Conservation (phyloP, 139 green algal species). For the Chlamydomonas sphaeroides region DNA sequence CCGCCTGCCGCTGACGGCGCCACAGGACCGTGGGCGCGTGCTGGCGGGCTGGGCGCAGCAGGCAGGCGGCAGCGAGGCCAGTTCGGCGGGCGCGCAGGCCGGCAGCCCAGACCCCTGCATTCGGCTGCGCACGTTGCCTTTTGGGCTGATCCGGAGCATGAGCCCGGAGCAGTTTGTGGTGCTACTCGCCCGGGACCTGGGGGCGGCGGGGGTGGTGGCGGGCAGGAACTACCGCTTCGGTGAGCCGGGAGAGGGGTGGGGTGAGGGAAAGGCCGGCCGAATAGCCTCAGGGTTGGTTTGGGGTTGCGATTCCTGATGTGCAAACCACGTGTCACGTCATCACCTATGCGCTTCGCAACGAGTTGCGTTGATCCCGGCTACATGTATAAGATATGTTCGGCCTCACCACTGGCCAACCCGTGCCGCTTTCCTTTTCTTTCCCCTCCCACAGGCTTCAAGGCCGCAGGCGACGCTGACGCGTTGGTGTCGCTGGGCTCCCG, state of each 20-base stretch:
- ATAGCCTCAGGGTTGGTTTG: not conserved
- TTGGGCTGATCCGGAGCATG: conserved; percentile 79
- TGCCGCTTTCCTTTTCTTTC: not conserved
- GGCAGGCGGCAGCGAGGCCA: conserved; percentile 8
- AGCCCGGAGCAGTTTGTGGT: conserved; percentile 85
- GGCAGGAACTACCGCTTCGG: conserved; percentile 93
- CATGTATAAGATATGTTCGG: too few relatives aligned
- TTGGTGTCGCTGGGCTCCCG: conserved; percentile 64
- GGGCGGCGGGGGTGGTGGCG: conserved; percentile 84
- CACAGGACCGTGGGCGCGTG: conserved; percentile 74
- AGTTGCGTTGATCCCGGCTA: too few relatives aligned
- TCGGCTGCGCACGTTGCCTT: conserved; percentile 82
- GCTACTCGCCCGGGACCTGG: conserved; percentile 79
- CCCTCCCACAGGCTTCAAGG: conserved; percentile 75
- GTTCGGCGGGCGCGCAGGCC: not conserved
- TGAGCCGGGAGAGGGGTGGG: conserved; percentile 37
- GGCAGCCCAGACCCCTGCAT: conserved; percentile 29
- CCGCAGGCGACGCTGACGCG: conserved; percentile 68
- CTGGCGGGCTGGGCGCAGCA: conserved; percentile 72
- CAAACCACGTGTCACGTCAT: too few relatives aligned
- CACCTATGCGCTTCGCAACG: too few relatives aligned
- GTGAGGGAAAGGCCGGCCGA: not conserved
- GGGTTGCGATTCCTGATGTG: not conserved
- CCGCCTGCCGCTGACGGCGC: conserved; percentile 81
- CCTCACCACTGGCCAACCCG: too few relatives aligned